Base-by-base conservation (phyloP, 2,329 filamentous ascomycete species). In the Scleromitrula shiraiana region DNA sequence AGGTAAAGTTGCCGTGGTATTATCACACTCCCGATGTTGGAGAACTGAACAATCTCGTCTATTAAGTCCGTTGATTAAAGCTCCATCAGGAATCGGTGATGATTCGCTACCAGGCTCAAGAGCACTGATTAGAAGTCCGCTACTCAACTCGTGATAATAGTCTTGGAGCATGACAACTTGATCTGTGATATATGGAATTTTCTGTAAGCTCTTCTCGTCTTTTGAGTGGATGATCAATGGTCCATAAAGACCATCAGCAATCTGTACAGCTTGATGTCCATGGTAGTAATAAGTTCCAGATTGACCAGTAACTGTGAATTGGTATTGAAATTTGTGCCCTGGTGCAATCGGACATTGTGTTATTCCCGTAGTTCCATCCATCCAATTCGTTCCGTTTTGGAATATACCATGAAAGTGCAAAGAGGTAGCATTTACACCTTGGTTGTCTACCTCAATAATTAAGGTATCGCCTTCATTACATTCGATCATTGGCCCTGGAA, bases 381-480 rank as follows among this genome's bases (percentile, higher is more conserved):
- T 86, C 49, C 74, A 73, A 50, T 80, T 87, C 0, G 83, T 85
- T 9, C 83, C 83, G 55, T 86, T 86, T 61, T 88, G 84, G 60
- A 80, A 88, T 53, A 91, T 73, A 14, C 86, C 86, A 56, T 91
- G 86, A 63, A 85, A 90, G 61, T 91, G 86, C 5, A 90, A 70
- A 7, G 79, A 76, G 0, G 85, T 63, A 10, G 61, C 75, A 55
- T 88, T 85, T 10, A 70, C 68, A 0, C 84, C 77, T 19, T 75
- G 71, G 57, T 91, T 91, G 55, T 78, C 68, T 42, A 88, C 71
- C 26, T 85, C 78, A 36, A 89, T 77, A 3, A 87, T 64, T 7
- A 93, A 64, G 1, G 75, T 78, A 57, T 93, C 87, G 17, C 83
- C 85, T 54, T 85, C 80, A 55, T 85, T 87, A 53, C 80, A 78